Evolutionary conservation across 108 stramenopile species (phyloP), one percentile per base, ranked within the genome.

Genomic region (Skeletonema menzelii): DNA sequence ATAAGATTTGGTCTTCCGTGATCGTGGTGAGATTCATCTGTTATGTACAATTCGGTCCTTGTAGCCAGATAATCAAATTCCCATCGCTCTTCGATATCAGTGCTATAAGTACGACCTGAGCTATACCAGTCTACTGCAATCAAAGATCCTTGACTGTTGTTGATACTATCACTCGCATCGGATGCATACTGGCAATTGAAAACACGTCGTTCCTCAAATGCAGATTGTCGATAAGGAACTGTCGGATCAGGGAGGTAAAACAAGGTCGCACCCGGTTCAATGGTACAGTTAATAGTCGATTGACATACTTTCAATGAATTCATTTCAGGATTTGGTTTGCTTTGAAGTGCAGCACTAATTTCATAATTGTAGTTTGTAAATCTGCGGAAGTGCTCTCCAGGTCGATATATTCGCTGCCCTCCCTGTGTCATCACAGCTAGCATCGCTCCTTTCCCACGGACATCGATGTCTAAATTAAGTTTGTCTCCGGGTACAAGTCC

Each of bases 401-500:
- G 78, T 14, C 79, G 69, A 65, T 91, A 91, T 34, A 91, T 86
- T 20, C 92, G 82, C 58, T 72, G 76, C 24, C 85, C 72, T 31
- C 92, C 92, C 62, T 94, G 92, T 10, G 92, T 91, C 26, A 82
- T 70, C 42, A 94, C 67, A 28, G 86, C 88, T 34, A 94, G 65
- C 11, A 58, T 70, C 10, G 88, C 90, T 37, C 75, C 69, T 19
- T 60, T n/a, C 26, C 58, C 53, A 59, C 89, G 76, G 12, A 88
- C 88, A 61, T 84, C 72, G 24, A 91, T 53, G 15, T 73, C 59
- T 49, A 88, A 77, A 42, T 85, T 59, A 27, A 75, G 46, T 11
- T 60, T 46, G 67, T 94, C 92, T 13, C 92, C 92, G 30, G 84
- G 88, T 22, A 94, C 63, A 76, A 94, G 83, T 10, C 92, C 92